Percentiles rank a stretch among this genome's conserved stretches.
Conservation (phyloP, 257 asterid genomes). For the Scutellaria barbata region DNA sequence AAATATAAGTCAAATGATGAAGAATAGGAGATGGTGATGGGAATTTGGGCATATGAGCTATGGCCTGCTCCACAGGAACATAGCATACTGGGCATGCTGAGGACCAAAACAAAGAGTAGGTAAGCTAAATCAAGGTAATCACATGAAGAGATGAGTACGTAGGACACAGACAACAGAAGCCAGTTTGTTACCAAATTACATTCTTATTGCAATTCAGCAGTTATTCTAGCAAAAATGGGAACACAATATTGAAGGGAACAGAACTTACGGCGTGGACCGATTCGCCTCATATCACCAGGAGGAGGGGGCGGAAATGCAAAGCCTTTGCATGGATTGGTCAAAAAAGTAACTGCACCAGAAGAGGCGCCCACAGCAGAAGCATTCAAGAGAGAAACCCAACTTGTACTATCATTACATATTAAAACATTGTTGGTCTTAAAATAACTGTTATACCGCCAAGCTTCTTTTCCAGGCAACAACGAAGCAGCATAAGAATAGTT, state of each 20-base stretch:
- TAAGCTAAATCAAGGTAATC: slow-evolving; percentile 22
- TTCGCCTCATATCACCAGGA: slow-evolving; percentile 67
- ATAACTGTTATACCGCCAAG: slow-evolving; percentile 29
- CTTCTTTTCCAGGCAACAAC: slow-evolving; percentile 43
- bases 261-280: slow-evolving; percentile 96
- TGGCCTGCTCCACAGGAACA: slow-evolving; percentile 80
- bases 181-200: slow-evolving; percentile 24
- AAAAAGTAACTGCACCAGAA: slow-evolving; percentile 35
- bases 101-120: slow-evolving; percentile 35
- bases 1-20: slow-evolving; percentile 68
- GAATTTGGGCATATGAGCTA: slow-evolving; percentile 73
- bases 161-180: slow-evolving; percentile 2
- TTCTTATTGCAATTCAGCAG: slow-evolving; percentile 9
- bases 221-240: slow-evolving; percentile 21
- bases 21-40: slow-evolving; percentile 76
- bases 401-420: slow-evolving; percentile 60
- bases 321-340: slow-evolving; percentile 64
- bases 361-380: slow-evolving; percentile 45
- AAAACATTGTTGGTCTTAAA: slow-evolving; percentile 40
- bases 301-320: slow-evolving; percentile 92
- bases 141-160: neutral
- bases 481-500: slow-evolving; percentile 52
- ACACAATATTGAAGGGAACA: slow-evolving; percentile 22
- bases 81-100: slow-evolving; percentile 98
- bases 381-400: slow-evolving; percentile 47